phyloP scores from a whole-genome alignment of 1,139 yeast species.

The Pneumocystis murina region DNA sequence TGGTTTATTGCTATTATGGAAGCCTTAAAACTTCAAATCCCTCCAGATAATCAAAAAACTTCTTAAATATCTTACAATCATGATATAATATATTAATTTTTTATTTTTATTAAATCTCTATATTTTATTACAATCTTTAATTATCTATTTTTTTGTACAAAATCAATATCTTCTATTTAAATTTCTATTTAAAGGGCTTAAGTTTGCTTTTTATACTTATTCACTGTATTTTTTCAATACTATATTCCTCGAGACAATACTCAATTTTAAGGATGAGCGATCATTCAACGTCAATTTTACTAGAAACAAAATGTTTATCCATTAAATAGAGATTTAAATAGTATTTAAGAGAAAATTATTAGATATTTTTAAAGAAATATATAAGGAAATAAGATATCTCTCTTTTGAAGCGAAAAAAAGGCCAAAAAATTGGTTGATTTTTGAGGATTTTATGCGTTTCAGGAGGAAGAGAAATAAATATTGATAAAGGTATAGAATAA shows the following conservation, averaged over 20 bases:
- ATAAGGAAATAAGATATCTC: background rate
- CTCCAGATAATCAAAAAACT: background rate
- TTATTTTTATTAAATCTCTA: background rate
- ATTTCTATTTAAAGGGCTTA: too few species aligned
- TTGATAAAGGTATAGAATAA: background rate
- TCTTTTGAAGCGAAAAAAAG: background rate
- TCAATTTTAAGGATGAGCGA: background rate
- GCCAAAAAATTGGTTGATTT: background rate
- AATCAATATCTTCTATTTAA: too few species aligned
- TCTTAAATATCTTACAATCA: background rate
- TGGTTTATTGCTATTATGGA: slow-evolving; percentile 29
- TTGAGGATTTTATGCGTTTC: background rate
- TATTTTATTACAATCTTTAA: background rate
- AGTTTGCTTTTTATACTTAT: too few species aligned
- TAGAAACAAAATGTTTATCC: background rate
- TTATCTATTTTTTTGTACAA: too few species aligned
- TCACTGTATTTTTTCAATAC: background rate
- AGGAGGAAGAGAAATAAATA: background rate
- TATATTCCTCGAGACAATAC: background rate
- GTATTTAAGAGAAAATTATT: background rate
- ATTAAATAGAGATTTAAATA: background rate
- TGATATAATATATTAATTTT: background rate
- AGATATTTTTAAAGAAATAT: background rate
- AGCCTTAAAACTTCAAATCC: slow-evolving; percentile 22
- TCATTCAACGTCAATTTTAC: background rate